Percentiles rank a stretch among this genome's conserved stretches.
phyloP scores from a whole-genome alignment of 2,329 filamentous ascomycete species.

The Arthrobotrys musiformis region DNA sequence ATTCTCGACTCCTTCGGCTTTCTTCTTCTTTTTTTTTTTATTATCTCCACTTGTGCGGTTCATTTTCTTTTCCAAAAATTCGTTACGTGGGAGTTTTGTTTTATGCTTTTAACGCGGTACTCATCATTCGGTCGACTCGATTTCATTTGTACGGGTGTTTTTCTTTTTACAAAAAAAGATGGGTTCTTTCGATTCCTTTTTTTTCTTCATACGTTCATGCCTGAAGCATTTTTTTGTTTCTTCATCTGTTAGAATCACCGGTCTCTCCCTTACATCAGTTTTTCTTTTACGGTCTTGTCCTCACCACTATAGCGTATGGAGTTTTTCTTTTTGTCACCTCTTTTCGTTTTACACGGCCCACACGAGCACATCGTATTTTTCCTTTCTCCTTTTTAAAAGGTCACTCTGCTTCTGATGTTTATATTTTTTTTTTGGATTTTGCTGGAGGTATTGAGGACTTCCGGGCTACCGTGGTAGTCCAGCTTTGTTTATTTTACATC shows the following conservation, averaged over 20 bases:
- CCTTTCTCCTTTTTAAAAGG: not conserved
- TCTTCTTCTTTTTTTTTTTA: not conserved
- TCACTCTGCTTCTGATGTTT: slow-evolving; percentile 19
- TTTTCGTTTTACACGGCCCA: slow-evolving; percentile 2
- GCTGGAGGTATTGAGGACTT: slow-evolving; percentile 32
- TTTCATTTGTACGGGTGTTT: slow-evolving; percentile 40
- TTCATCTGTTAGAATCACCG: slow-evolving; percentile 35
- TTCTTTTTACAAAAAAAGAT: slow-evolving; percentile 14
- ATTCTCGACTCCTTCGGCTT: not conserved
- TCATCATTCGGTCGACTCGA: slow-evolving; percentile 1
- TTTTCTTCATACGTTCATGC: slow-evolving; percentile 15
- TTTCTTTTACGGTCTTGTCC: not conserved
- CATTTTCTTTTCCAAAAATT: slow-evolving; percentile 1
- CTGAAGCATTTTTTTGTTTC: slow-evolving; percentile 15
- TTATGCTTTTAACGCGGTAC: slow-evolving; percentile 17
- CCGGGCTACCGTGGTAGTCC: not conserved
- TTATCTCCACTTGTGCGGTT: not conserved
- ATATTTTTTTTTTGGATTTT: slow-evolving; percentile 29
- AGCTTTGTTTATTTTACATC: not conserved
- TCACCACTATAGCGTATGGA: slow-evolving; percentile 35
- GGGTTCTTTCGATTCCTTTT: slow-evolving; percentile 25
- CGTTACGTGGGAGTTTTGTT: slow-evolving; percentile 4
- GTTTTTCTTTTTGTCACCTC: slow-evolving; percentile 19
- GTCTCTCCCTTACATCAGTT: slow-evolving; percentile 5
- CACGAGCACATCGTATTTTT: slow-evolving; percentile 7